Conservation (phyloP, 1,284 basidiomycete genomes). For the Tranzscheliella williamsii region DNA sequence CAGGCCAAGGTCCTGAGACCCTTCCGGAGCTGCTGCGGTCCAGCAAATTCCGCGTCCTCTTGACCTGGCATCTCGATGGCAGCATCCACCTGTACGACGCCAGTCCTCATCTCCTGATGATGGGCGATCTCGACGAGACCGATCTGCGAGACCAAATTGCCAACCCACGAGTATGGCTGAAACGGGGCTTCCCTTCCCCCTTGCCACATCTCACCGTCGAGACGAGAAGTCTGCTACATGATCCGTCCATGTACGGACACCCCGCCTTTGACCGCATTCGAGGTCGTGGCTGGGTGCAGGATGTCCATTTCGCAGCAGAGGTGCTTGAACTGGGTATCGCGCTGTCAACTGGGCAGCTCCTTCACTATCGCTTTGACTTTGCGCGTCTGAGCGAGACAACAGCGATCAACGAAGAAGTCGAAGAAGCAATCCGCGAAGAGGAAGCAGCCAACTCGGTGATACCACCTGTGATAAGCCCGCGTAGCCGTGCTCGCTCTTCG, state of each 20-base stretch:
- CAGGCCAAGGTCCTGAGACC: slow-evolving; percentile 17
- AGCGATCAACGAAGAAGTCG: slow-evolving; percentile 38
- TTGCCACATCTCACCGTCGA: slow-evolving; percentile 52
- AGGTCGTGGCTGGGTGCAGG: slow-evolving; percentile 15
- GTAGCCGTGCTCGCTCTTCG: slow-evolving; percentile 3
- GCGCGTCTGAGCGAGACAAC: slow-evolving; percentile 41
- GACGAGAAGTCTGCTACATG: slow-evolving; percentile 21
- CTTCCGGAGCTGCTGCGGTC: slow-evolving; percentile 19
- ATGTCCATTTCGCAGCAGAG: slow-evolving; percentile 45
- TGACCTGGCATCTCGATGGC: slow-evolving; percentile 59
- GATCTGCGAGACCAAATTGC: slow-evolving; percentile 12
- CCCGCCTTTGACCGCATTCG: slow-evolving; percentile 41
- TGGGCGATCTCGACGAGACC: slow-evolving; percentile 30
- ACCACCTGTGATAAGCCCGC: slow-evolving; percentile 21
- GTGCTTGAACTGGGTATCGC: slow-evolving; percentile 42
- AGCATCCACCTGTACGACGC: slow-evolving; percentile 53
- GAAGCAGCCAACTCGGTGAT: slow-evolving; percentile 30
- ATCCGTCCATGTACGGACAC: slow-evolving; percentile 25
- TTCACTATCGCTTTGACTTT: slow-evolving; percentile 42
- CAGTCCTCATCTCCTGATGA: slow-evolving; percentile 51
- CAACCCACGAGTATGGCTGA: slow-evolving; percentile 19
- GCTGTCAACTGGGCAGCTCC: slow-evolving; percentile 43
- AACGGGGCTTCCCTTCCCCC: slow-evolving; percentile 45
- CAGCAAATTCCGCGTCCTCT: slow-evolving; percentile 34
- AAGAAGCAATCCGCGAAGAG: slow-evolving; percentile 18